Evolutionary conservation across 129 eudicot genomes (phyloP).

Genomic region (Ambrosia trifida): DNA sequence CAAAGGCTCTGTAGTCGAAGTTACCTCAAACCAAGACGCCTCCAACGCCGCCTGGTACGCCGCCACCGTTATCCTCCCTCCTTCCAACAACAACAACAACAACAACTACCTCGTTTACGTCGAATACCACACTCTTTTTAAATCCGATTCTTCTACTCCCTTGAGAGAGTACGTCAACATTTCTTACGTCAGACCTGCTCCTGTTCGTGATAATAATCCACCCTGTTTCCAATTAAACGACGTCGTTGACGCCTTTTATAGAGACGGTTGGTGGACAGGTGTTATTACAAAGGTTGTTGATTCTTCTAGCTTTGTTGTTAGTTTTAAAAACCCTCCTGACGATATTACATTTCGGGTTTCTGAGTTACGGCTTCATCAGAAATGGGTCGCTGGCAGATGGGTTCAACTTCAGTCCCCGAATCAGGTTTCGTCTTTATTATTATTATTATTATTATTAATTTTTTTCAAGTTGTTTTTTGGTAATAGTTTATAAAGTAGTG

Average conservation of each 20-base stretch:
- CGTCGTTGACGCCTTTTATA: slow-evolving; percentile 66
- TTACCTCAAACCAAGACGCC: slow-evolving; percentile 59
- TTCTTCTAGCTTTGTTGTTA: slow-evolving; percentile 17
- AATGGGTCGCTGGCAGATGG: slow-evolving; percentile 76
- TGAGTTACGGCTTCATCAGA: slow-evolving; percentile 53
- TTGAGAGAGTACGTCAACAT: slow-evolving; percentile 51
- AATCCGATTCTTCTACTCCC: slow-evolving; percentile 38
- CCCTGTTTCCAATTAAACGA: slow-evolving; percentile 48
- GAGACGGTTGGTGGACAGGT: slow-evolving; percentile 92
- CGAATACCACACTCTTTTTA: slow-evolving; percentile 46
- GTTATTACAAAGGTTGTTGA: slow-evolving; percentile 44
- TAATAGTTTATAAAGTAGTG: neutral
- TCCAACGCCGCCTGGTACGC: slow-evolving; percentile 52
- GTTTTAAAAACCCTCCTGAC: slow-evolving; percentile 49
- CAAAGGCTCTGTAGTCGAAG: slow-evolving; percentile 59
- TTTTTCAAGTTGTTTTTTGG: too few species aligned
- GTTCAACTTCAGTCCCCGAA: slow-evolving; percentile 38
- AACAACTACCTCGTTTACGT: slow-evolving; percentile 38
- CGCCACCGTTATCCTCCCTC: slow-evolving; percentile 51
- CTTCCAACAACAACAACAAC: slow-evolving; percentile 8
- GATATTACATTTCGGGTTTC: slow-evolving; percentile 35
- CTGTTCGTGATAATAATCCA: slow-evolving; percentile 27
- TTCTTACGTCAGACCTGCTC: slow-evolving; percentile 57
- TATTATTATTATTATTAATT: neutral
- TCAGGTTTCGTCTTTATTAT: slow-evolving; percentile 40